Conservation (phyloP, 2,329 filamentous ascomycete genomes). For the Periconia digitata region DNA sequence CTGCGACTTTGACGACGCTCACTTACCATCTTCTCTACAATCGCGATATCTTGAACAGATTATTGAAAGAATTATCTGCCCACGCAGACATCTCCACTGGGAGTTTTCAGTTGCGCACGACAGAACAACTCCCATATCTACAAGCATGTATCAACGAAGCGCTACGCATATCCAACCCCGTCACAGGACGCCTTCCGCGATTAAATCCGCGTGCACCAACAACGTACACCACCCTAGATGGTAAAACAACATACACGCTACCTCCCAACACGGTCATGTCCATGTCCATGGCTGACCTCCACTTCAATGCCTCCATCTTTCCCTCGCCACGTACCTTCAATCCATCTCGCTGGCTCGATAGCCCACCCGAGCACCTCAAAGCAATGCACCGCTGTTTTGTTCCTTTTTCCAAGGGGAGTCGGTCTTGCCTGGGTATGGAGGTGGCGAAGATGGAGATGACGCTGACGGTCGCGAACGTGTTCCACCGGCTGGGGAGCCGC, state of each 20-base stretch:
- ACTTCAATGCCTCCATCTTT: constrained; percentile 2
- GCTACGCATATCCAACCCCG: neutral
- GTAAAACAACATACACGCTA: neutral
- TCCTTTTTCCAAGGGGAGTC: constrained; percentile 3
- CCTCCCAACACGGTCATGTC: constrained; percentile 1
- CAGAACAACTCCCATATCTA: neutral
- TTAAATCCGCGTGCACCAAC: neutral
- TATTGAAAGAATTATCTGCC: neutral
- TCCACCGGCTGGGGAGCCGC: neutral
- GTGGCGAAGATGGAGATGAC: constrained; percentile 2
- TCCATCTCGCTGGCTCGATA: neutral
- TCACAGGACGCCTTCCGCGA: constrained; percentile 1
- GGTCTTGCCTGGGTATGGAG: constrained; percentile 1
- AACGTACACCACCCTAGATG: constrained; percentile 1
- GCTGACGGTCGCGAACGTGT: neutral
- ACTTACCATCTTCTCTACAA: neutral
- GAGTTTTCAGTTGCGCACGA: neutral
- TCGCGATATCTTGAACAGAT: neutral
- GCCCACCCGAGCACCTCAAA: constrained; percentile 1
- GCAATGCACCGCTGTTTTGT: constrained; percentile 2
- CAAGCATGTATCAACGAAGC: constrained; percentile 4
- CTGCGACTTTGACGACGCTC: neutral
- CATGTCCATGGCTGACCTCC: neutral
- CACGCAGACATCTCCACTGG: neutral
- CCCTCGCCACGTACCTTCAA: neutral